Evolutionary conservation across 345 rosid genomes (phyloP).

Genomic region (Aethionema arabicum): DNA sequence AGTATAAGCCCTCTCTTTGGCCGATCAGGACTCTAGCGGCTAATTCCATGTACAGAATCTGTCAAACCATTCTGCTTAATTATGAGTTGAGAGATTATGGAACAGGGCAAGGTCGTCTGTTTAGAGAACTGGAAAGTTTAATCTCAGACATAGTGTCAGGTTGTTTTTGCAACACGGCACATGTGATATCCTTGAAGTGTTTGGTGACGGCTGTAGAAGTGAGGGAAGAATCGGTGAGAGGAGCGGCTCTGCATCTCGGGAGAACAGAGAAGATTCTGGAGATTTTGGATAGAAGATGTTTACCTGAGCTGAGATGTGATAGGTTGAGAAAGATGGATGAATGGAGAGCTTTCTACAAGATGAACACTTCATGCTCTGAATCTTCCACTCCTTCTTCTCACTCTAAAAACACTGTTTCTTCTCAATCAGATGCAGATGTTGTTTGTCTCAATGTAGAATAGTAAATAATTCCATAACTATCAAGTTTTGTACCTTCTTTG

Average conservation of each 20-base stretch:
- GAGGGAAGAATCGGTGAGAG: slow-evolving; percentile 55
- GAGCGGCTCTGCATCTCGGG: slow-evolving; percentile 62
- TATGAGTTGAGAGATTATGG: slow-evolving; percentile 32
- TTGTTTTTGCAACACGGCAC: slow-evolving; percentile 66
- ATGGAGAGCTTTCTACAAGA: slow-evolving; percentile 53
- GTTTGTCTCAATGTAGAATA: slow-evolving; percentile 21
- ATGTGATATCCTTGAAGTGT: slow-evolving; percentile 54
- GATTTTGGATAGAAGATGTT: slow-evolving; percentile 45
- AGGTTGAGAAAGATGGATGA: slow-evolving; percentile 52
- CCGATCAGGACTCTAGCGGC: slow-evolving; percentile 66
- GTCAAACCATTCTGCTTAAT: slow-evolving; percentile 52
- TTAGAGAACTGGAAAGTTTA: slow-evolving; percentile 43
- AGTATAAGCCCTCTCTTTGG: slow-evolving; percentile 65
- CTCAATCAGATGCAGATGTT: slow-evolving; percentile 15
- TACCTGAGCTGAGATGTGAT: slow-evolving; percentile 45
- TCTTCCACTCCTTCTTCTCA: slow-evolving; percentile 14
- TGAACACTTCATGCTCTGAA: slow-evolving; percentile 16
- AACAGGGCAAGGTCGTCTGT: slow-evolving; percentile 37
- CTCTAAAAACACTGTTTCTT: slow-evolving; percentile 7
- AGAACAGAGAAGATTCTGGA: slow-evolving; percentile 51
- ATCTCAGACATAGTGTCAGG: slow-evolving; percentile 72
- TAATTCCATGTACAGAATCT: slow-evolving; percentile 75
- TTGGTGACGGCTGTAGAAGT: slow-evolving; percentile 51
- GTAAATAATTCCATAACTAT: too few species aligned
- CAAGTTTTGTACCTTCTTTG: too few species aligned